Evolutionary conservation across 202 grass and related monocot species (phyloP), one percentile per base, ranked within the genome.

Genomic region (Digitaria exilis): DNA sequence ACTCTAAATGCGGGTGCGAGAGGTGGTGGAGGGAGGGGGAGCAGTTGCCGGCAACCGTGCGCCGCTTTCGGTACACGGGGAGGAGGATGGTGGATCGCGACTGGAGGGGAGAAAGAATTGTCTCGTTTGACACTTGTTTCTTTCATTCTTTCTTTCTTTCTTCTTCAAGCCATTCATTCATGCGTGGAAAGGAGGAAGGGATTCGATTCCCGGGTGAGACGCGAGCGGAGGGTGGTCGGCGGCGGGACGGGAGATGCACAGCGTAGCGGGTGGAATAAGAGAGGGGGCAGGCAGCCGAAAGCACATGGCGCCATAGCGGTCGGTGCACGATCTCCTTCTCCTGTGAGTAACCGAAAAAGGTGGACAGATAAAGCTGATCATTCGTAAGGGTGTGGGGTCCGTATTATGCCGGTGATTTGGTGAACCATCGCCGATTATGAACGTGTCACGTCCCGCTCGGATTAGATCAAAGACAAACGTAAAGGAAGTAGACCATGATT

Each of bases 111-210:
- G n/a, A n/a, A n/a, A n/a, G n/a, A n/a, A n/a, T n/a, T n/a, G n/a
- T n/a, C n/a, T n/a, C n/a, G n/a, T n/a, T n/a, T n/a, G n/a, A n/a
- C n/a, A n/a, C n/a, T n/a, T n/a, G n/a, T n/a, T n/a, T n/a, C n/a
- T n/a, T n/a, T n/a, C n/a, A n/a, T n/a, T n/a, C n/a, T n/a, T n/a
- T n/a, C n/a, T n/a, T n/a, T n/a, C n/a, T n/a, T n/a, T n/a, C n/a
- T n/a, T n/a, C n/a, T n/a, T n/a, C n/a, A n/a, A n/a, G n/a, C n/a
- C n/a, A n/a, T n/a, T n/a, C n/a, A n/a, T n/a, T n/a, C n/a, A n/a
- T 22, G 60, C 45, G 60, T 65, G 76, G 46, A 66, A 54, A 41
- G 76, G 9, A 66, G 9, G 63, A 78, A 63, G 21, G 5, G 51
- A 25, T 67, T n/a, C 31, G 30, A 49, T 37, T 51, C 19, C 26